Evolutionary conservation across 208 protist genomes (phyloP), one percentile per base, ranked within the genome.

Genomic region (Tritrichomonas musculus): DNA sequence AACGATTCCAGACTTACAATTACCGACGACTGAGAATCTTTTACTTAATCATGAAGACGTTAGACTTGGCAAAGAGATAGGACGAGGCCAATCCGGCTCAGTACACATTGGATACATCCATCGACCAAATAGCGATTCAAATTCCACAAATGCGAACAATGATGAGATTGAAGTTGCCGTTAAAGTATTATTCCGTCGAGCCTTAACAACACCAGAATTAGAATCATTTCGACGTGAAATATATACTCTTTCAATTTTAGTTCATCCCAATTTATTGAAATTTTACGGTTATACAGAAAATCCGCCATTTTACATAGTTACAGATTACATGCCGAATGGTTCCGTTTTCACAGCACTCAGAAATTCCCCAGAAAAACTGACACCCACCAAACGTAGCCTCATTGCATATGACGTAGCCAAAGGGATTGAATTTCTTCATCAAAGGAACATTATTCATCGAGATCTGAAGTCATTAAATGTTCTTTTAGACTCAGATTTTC

Each of bases 191-290:
- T 57, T 14, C 9, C 25, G 57, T 39, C 41, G 47, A 49, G 25
- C 47, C 11, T 27, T 88, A 13, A 53, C 41, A 20, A 41, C 33
- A 57, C 41, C 77, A 50, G 77, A 88, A 11, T 44, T 88, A n/a
- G 77, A 88, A 88, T 88, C 77, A 57, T 88, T 53, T 50, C 39
- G 77, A 53, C 25, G 77, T 39, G 77, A 88, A 60, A 49, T 88
- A 39, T 88, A 88, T 88, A 33, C 47, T n/a, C 47, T 88, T 39
- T 39, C 47, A 33, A 57, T 57, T 60, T 47, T 88, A 2, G 25
- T 14, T 13, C 47, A 57, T 88, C 47, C 41, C 1, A 57, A 11
- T 30, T 39, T 88, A 20, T 33, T 47, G 20, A 53, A 57, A 27
- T 88, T 88, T 30, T 53, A 27, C 57, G 77, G 77, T 33, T 88